Evolutionary conservation across 1,284 basidiomycete genomes (phyloP), one percentile per base, ranked within the genome.

Genomic region (Neotropicomus parvogracilis): DNA sequence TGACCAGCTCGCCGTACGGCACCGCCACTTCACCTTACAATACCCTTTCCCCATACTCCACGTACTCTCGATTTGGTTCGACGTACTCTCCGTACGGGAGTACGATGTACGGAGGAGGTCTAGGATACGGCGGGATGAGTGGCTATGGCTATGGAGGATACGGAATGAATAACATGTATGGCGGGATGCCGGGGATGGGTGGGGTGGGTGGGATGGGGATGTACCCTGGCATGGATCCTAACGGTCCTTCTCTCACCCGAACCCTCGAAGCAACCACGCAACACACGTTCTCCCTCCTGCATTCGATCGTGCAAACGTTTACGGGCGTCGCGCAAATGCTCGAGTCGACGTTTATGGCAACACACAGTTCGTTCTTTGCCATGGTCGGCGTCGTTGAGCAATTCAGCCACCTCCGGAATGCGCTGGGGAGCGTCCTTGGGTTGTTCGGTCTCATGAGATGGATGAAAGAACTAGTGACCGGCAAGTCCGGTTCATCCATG

Each of bases 371-470:
- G 36, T 99, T 99, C 74, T 99, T 98, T 67, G 95, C 95, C 52
- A 97, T 99, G 90, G 93, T 98, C 47, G 93, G 94, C 53, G 95
- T 99, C 24, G 81, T 95, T 33, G 95, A 99, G 64, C 97, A 99
- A 67, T 89, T 99, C 62, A 85, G 86, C 8, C 87, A 90, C 58
- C 79, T 98, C 37, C 82, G 94, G 44, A 90, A 94, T 58, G 95
- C 94, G 24, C 79, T 99, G 12, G 94, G 94, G 29, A 92, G 95
- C 64, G 92, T 99, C 1, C 77, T 98, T 3, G 92, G 92, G 36
- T 74, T 98, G 46, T 95, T 97, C 60, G 92, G 93, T 3, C 78
- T 98, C 29, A 66, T 97, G 6, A 74, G 91, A 35, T 93, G 92
- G 81, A 75, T 91, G 71, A 83, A 82, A 55, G 80, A 85, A 26